Percentiles rank a stretch among this genome's conserved stretches.
These are phyloP conservation scores for Brassica juncea DNA, from an alignment of 345 rosid species.

Conservation along the genomic window DNA sequence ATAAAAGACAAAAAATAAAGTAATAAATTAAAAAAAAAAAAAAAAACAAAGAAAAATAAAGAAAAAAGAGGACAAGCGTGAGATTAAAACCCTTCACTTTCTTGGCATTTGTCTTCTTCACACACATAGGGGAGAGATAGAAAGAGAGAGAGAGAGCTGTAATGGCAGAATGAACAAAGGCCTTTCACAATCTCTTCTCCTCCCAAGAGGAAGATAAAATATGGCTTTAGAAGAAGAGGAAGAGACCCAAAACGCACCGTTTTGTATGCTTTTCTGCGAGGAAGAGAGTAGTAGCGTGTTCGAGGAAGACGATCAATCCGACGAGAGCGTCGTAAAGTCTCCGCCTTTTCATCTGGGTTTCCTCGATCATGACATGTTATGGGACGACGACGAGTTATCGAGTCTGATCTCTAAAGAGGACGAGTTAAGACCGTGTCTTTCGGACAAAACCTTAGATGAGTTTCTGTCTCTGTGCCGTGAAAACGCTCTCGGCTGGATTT, in stretches of 20 bases:
- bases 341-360: constrained; percentile 44
- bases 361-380: constrained; percentile 55
- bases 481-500: constrained; percentile 76
- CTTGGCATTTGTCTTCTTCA: constrained; percentile 32
- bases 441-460: constrained; percentile 35
- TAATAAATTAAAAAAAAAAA: not conserved
- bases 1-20: constrained; percentile 3
- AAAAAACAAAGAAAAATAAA: not conserved
- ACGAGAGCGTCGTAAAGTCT: constrained; percentile 25
- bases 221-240: constrained; percentile 57
- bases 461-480: constrained; percentile 43
- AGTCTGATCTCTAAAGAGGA: constrained; percentile 60
- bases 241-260: constrained; percentile 42
- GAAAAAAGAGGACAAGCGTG: constrained; percentile 55
- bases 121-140: constrained; percentile 6
- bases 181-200: constrained; percentile 44
- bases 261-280: constrained; percentile 61
- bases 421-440: constrained; percentile 44
- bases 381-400: constrained; percentile 63
- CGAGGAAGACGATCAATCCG: not conserved
- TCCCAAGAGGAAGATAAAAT: constrained; percentile 46
- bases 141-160: not conserved
- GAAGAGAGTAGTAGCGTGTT: constrained; percentile 45
- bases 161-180: constrained; percentile 62
- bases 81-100: constrained; percentile 56